phyloP scores from a whole-genome alignment of 1,284 basidiomycete species.

The Melampsora larici-populina region DNA sequence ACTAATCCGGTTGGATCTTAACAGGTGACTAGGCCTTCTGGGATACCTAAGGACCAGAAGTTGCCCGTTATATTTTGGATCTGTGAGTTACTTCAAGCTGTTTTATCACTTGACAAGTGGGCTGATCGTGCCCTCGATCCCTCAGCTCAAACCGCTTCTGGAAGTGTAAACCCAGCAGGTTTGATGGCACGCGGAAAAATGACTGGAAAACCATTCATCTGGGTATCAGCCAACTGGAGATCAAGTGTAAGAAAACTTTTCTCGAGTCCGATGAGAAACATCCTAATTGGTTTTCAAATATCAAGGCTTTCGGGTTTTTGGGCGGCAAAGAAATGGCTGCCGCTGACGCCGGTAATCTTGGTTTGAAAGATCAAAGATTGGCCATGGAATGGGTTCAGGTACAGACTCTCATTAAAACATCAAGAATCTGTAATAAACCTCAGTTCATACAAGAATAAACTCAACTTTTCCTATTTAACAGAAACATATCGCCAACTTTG shows the following conservation, averaged over 20 bases:
- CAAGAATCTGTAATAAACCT: neutral
- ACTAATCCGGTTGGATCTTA: neutral
- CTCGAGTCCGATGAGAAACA: neutral
- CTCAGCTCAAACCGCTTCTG: neutral
- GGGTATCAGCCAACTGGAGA: slow-evolving; percentile 1
- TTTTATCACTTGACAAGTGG: too few species aligned
- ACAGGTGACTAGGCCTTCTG: neutral
- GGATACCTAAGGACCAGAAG: neutral
- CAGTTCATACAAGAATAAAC: too few species aligned
- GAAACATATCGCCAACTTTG: neutral
- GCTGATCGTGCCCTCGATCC: neutral
- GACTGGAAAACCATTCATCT: neutral
- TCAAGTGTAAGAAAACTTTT: neutral
- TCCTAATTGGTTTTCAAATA: neutral
- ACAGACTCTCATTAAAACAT: neutral
- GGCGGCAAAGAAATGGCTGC: slow-evolving; percentile 22
- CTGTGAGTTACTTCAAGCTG: neutral
- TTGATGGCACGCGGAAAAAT: neutral
- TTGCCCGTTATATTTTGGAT: too few species aligned
- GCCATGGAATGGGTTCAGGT: slow-evolving; percentile 29
- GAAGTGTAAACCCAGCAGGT: neutral
- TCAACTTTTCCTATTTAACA: neutral
- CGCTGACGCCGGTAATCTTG: slow-evolving; percentile 24
- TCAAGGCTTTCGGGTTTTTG: slow-evolving; percentile 28
- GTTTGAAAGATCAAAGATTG: slow-evolving; percentile 26